Base-by-base conservation (phyloP, 176 grass and related monocot species). In the Musa itinerans region DNA sequence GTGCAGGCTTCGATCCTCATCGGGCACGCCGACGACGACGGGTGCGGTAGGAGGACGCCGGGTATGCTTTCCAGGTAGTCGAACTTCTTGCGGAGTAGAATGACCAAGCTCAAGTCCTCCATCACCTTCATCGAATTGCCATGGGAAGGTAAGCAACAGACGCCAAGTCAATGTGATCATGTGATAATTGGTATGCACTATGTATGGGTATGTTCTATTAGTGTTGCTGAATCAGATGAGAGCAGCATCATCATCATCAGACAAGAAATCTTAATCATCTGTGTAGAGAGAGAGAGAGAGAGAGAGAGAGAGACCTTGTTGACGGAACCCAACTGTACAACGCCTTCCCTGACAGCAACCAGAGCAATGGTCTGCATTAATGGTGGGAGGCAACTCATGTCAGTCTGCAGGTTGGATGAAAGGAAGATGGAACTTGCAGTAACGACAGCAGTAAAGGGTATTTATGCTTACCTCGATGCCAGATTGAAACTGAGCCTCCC, bases 1-100 rank as follows among this genome's bases (percentile, higher is more conserved):
- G 34, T 43, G 34, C 34, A 43, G 34, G 34, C 34, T 43, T 43
- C 34, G 34, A 78, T 54, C n/a, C 68, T 75, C 20, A 26, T 55
- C 9, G 89, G 85, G 81, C 89, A 96, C 24, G 78, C 80, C 25
- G 80, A 70, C 11, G 90, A 83, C 19, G 90, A 99, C 16, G 96
- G 96, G 83, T 99, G 96, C n/a, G 91, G 96, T 55, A 99, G 83
- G 63, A 99, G 86, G 75, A 99, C 91, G 3, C 90, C 91, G 23
- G 91, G 95, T 78, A 99, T 99, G 91, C 86, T 99, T 78, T 94
- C 91, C 19, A 99, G 89, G 86, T 94, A 99, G 77, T 82, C 78
- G 80, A 99, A 99, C 80, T 94, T 94, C 68, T 86, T 86, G 9
- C 96, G 96, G 67, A 99, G 88, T 75, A 83, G 78, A 80, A 92